Base-by-base conservation (phyloP, 2,329 filamentous ascomycete species). In the Alternaria rosae region DNA sequence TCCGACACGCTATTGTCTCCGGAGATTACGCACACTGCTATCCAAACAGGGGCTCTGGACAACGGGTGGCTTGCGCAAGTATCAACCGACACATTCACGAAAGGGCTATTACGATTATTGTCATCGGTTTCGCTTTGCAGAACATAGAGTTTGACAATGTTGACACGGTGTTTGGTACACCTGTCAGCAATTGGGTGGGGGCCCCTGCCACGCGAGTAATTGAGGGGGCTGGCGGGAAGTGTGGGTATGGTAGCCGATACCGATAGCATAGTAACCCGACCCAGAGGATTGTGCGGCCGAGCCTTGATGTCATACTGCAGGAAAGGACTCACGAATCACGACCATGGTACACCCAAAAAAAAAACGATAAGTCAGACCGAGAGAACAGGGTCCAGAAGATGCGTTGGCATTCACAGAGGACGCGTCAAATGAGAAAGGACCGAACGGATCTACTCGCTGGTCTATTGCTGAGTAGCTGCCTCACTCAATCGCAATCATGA, bases 231-330 rank as follows among this genome's bases (percentile, higher is more conserved):
- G 61, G 67, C 66, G 53, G 66, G 66, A 64, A 71, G 56, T 53
- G 61, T 52, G 57, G 52, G 52, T 59, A 59, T 26, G 25, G 30
- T 67, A 65, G 66, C 69, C 67, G 69, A 64, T 23, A 59, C 47
- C 57, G 59, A 66, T 64, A 59, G 44, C 43, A 56, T 38, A 51
- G 51, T 51, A 38, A 21, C 63, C 52, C 54, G 53, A 51, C 47
- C 41, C 51, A 52, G 55, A 50, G 50, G 17, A 43, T 21, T 59
- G 56, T 59, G 48, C 17, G 52, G 47, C 38, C 59, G 59, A 64
- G 28, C 32, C 52, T 59, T 71, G 68, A 73, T 67, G 69, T 73
- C 70, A 72, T 65, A 30, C 41, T 63, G 64, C 68, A 65, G 57
- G 5, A 57, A 6, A 13, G 13, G 13, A 13, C 23, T 56, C 54